Evolutionary conservation across 2,329 filamentous ascomycete species (phyloP).

Genomic region (Leptographium radiaticola): DNA sequence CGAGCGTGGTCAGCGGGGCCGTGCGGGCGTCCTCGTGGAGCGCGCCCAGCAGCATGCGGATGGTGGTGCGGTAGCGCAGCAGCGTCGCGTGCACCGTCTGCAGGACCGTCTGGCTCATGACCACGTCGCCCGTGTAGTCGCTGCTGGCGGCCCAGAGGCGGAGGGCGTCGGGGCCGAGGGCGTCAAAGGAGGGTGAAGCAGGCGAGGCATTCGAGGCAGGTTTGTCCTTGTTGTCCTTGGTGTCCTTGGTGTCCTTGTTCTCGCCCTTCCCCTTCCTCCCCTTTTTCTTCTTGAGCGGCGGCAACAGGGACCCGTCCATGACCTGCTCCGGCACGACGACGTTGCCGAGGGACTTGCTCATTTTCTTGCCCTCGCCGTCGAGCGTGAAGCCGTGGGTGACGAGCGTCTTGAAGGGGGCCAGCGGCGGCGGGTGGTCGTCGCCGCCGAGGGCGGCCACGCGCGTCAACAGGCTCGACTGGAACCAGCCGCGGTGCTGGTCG

Average conservation of each 20-base stretch:
- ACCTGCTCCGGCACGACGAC: conserved; percentile 70
- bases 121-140: conserved; percentile 81
- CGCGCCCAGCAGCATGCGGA: conserved; percentile 81
- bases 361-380: conserved; percentile 83
- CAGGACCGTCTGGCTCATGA: conserved; percentile 66
- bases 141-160: conserved; percentile 84
- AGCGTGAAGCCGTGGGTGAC: conserved; percentile 93
- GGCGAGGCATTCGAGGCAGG: too few species aligned
- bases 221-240: too few species aligned
- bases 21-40: conserved; percentile 41
- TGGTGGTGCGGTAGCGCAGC: conserved; percentile 76
- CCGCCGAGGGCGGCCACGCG: conserved; percentile 52
- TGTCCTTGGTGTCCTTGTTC: too few species aligned
- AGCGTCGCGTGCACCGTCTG: conserved; percentile 63
- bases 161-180: conserved; percentile 73
- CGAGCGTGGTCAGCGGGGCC: conserved; percentile 43
- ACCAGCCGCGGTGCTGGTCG: conserved; percentile 97
- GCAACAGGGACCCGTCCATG: conserved; percentile 69
- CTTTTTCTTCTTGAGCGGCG: conserved; percentile 39
- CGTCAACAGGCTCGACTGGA: conserved; percentile 89
- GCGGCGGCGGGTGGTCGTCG: conserved; percentile 9
- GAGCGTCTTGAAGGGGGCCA: conserved; percentile 71
- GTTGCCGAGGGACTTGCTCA: conserved; percentile 96
- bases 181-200: conserved; percentile 29
- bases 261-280: neutral